These are phyloP conservation scores for Micractinium conductrix DNA, from an alignment of 139 green algal species.

Conservation along the genomic window DNA sequence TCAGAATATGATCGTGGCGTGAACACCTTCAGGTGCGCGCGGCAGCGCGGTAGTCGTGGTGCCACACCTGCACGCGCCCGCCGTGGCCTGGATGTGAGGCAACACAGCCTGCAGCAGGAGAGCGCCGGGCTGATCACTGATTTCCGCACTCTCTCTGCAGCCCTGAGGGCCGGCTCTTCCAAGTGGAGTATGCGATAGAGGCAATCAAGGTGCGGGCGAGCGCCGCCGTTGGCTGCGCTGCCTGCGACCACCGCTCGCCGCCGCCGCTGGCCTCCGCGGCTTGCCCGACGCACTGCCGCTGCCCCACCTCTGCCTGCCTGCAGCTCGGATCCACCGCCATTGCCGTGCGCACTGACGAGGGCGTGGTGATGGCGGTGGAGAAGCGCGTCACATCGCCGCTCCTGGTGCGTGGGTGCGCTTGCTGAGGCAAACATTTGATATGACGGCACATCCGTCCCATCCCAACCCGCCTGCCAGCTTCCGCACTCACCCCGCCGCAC, in stretches of 20 bases:
- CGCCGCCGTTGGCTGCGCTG: not conserved
- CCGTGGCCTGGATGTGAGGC: no score
- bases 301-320: constrained; percentile 28
- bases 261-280: not conserved
- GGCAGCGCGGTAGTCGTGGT: not conserved
- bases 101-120: no score
- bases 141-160: constrained; percentile 45
- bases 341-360: constrained; percentile 90
- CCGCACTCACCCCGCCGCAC: not conserved
- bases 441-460: not conserved
- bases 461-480: no score
- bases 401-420: constrained; percentile 72
- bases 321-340: constrained; percentile 98
- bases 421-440: not conserved
- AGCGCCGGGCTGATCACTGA: not conserved
- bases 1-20: constrained; percentile 98
- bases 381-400: constrained; percentile 97
- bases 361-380: constrained; percentile 96
- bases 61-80: not conserved
- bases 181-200: constrained; percentile 99
- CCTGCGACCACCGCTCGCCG: no score
- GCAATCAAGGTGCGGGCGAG: constrained; percentile 90
- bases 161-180: constrained; percentile 93
- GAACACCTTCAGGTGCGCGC: constrained; percentile 88
- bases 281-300: not conserved